Evolutionary conservation across 179 eudicot species (phyloP).

Genomic region (Monotropa hypopitys): DNA sequence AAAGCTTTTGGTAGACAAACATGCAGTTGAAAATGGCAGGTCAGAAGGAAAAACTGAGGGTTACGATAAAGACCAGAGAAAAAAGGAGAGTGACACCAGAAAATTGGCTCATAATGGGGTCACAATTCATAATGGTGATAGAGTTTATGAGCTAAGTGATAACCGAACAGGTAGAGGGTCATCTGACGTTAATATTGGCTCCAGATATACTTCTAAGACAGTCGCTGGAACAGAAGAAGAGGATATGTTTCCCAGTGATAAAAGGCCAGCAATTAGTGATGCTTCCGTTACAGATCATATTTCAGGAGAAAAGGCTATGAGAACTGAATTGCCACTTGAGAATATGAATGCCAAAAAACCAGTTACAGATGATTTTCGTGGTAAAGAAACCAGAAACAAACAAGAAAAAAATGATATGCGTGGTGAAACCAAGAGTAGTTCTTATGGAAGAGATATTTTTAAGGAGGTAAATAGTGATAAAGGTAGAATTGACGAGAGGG

Average conservation of each 20-base stretch:
- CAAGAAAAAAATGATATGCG: constrained; percentile 25
- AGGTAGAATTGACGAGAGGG: constrained; percentile 32
- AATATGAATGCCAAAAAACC: constrained; percentile 19
- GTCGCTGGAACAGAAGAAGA: constrained; percentile 16
- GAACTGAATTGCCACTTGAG: constrained; percentile 26
- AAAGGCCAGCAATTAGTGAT: constrained; percentile 15
- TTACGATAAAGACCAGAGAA: constrained; percentile 8
- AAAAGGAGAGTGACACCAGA: constrained; percentile 17
- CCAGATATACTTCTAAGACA: constrained; percentile 14
- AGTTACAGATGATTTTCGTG: constrained; percentile 27
- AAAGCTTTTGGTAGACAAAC: constrained; percentile 15
- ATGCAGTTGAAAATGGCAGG: constrained; percentile 33
- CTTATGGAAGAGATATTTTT: constrained; percentile 23
- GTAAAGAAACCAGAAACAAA: constrained; percentile 26
- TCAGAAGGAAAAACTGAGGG: constrained; percentile 18
- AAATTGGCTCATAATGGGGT: constrained; percentile 20
- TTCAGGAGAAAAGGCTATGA: constrained; percentile 18
- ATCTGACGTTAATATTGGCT: constrained; percentile 13
- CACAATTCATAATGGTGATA: constrained; percentile 11
- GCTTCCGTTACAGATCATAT: constrained; percentile 19
- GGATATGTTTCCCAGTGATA: constrained; percentile 14
- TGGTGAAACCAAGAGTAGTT: constrained; percentile 34
- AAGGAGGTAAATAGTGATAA: constrained; percentile 32
- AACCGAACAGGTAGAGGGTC: constrained; percentile 12
- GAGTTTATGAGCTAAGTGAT: constrained; percentile 14